Conservation (phyloP, 495 filamentous ascomycete species). For the Margaritispora aquatica region DNA sequence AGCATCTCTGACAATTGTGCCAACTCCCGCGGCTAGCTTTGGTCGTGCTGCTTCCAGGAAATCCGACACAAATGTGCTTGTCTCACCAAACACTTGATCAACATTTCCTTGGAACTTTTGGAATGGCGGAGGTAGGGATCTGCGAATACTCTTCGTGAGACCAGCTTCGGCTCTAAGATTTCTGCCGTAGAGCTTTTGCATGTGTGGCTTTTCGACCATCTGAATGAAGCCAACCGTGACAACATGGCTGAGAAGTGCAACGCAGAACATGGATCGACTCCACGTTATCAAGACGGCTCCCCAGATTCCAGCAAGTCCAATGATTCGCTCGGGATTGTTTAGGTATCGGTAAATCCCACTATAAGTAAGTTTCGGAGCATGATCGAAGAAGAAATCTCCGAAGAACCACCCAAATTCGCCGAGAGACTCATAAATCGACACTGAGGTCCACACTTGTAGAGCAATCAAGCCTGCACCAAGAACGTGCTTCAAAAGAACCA, state of each 20-base stretch:
- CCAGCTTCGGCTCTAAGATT: conserved; percentile 82
- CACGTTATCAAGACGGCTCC: conserved; percentile 88
- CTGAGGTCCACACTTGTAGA: conserved; percentile 86
- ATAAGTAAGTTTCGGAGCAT: conserved; percentile 82
- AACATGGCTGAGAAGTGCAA: conserved; percentile 81
- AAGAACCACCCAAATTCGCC: conserved; percentile 99
- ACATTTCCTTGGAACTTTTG: conserved; percentile 71
- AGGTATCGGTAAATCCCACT: conserved; percentile 95
- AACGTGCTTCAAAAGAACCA: conserved; percentile 80
- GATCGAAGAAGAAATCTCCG: conserved; percentile 95
- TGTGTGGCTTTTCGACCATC: conserved; percentile 91
- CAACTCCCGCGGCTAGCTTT: conserved; percentile 80
- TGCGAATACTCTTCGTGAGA: conserved; percentile 81
- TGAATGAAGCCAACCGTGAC: conserved; percentile 84
- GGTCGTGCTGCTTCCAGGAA: conserved; percentile 83
- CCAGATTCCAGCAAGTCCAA: conserved; percentile 95
- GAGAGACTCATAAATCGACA: conserved; percentile 92
- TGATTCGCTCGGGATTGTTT: conserved; percentile 92
- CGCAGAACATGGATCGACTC: conserved; percentile 72
- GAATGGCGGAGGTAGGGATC: conserved; percentile 76
- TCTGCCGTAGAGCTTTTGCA: conserved; percentile 94
- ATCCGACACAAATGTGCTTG: conserved; percentile 83
- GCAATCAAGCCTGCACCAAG: conserved; percentile 73
- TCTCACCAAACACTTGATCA: conserved; percentile 79
- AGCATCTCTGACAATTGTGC: conserved; percentile 81